These are phyloP conservation scores for Candida methanosorbosa DNA, from an alignment of 805 yeast species.

Conservation along the genomic window DNA sequence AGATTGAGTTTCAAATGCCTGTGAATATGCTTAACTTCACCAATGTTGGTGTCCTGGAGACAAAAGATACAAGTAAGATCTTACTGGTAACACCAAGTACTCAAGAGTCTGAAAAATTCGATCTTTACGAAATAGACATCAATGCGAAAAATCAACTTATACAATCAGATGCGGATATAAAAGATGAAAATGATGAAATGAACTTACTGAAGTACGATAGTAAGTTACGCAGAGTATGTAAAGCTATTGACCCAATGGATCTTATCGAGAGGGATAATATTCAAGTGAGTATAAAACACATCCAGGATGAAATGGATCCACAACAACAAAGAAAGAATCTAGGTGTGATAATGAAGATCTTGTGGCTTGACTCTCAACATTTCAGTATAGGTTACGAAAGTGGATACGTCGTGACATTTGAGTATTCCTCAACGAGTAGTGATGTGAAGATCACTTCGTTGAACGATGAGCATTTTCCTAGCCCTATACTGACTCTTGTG, in stretches of 20 bases:
- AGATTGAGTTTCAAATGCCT: constrained; percentile 42
- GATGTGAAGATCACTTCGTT: constrained; percentile 9
- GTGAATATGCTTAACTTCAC: constrained; percentile 71
- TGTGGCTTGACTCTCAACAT: constrained; percentile 24
- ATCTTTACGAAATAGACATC: constrained; percentile 38
- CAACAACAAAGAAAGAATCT: constrained; percentile 23
- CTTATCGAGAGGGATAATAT: constrained; percentile 15
- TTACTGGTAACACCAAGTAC: constrained; percentile 53
- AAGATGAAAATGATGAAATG: neutral
- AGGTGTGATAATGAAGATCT: constrained; percentile 62
- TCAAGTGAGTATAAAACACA: constrained; percentile 9
- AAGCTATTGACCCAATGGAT: constrained; percentile 23
- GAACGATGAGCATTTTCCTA: constrained; percentile 36
- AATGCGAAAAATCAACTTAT: neutral
- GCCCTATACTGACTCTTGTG: constrained; percentile 37
- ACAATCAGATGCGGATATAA: constrained; percentile 1
- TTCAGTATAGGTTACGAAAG: constrained; percentile 63
- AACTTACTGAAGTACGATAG: neutral
- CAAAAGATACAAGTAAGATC: neutral
- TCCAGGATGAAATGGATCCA: constrained; percentile 10
- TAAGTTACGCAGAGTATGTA: constrained; percentile 22
- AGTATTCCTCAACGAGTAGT: constrained; percentile 11
- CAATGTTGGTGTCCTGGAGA: constrained; percentile 37
- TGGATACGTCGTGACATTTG: constrained; percentile 42
- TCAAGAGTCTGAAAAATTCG: constrained; percentile 53